phyloP scores from a whole-genome alignment of 441 rosid genomes.

The Populus hybrid region DNA sequence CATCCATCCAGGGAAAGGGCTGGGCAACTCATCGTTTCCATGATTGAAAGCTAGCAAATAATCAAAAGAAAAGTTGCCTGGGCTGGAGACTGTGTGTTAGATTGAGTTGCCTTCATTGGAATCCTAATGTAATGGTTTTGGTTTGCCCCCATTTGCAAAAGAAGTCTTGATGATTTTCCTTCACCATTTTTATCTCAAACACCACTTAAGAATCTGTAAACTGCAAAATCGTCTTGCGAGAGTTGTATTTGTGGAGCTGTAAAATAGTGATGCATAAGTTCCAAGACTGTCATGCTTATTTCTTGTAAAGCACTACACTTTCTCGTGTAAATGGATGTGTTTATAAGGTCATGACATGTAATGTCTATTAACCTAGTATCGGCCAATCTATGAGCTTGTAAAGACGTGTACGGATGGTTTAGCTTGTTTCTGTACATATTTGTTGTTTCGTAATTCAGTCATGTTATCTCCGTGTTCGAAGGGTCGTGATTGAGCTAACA shows the following conservation, averaged over 20 bases:
- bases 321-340: conserved; percentile 23
- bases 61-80: conserved; percentile 17
- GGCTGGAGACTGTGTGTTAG: conserved; percentile 40
- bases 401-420: conserved; percentile 18
- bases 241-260: conserved; percentile 22
- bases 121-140: conserved; percentile 33
- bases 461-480: conserved; percentile 2
- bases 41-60: conserved; percentile 23
- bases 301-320: conserved; percentile 22
- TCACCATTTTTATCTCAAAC: conserved; percentile 14
- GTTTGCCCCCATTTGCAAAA: conserved; percentile 36
- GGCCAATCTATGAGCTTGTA: conserved; percentile 15
- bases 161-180: conserved; percentile 24
- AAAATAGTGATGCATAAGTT: conserved; percentile 21
- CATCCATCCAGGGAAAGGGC: conserved; percentile 42
- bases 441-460: conserved; percentile 16
- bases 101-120: conserved; percentile 35
- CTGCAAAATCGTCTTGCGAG: not conserved
- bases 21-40: conserved; percentile 34
- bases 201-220: conserved; percentile 23
- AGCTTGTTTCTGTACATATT: conserved; percentile 13
- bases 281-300: conserved; percentile 6
- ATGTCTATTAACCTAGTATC: conserved; percentile 13
- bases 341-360: conserved; percentile 26
- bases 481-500: conserved; percentile 10